A percentile compares a stretch with the other conserved stretches of the same genome.
Evolutionary conservation across 441 rosid genomes (phyloP).

Genomic region (Gossypium laxum): DNA sequence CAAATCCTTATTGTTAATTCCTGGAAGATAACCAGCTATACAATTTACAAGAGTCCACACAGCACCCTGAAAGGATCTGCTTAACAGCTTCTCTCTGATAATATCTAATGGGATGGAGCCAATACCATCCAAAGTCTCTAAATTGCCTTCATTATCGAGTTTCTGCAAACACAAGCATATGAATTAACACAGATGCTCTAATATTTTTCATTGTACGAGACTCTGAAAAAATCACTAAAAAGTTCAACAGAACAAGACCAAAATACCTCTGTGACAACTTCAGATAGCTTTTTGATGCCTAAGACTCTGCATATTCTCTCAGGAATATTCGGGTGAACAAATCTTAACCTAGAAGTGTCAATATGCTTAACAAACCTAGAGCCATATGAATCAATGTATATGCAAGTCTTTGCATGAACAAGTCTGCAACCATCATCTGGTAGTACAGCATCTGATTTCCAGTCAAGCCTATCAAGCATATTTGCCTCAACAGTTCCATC

Average conservation of each 20-base stretch:
- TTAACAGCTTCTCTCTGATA: slow-evolving; percentile 9
- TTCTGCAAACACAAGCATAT: slow-evolving; percentile 41
- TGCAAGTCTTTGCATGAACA: slow-evolving; percentile 71
- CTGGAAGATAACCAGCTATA: slow-evolving; percentile 26
- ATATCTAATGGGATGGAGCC: slow-evolving; percentile 49
- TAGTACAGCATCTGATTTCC: slow-evolving; percentile 59
- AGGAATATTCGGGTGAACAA: slow-evolving; percentile 74
- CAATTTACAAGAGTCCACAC: slow-evolving; percentile 52
- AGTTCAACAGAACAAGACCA: not conserved
- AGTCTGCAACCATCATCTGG: slow-evolving; percentile 98
- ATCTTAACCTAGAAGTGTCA: slow-evolving; percentile 67
- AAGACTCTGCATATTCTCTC: slow-evolving; percentile 58
- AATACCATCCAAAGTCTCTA: slow-evolving; percentile 48
- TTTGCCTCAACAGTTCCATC: slow-evolving; percentile 36
- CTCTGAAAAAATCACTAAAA: not conserved
- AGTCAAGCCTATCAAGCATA: slow-evolving; percentile 18
- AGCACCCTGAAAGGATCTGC: slow-evolving; percentile 66
- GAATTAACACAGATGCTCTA: not conserved
- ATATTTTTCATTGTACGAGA: not conserved
- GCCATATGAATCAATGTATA: slow-evolving; percentile 72
- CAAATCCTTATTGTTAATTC: slow-evolving; percentile 29
- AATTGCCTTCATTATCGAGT: slow-evolving; percentile 45
- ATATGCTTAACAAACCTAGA: slow-evolving; percentile 62
- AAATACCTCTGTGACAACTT: slow-evolving; percentile 75
- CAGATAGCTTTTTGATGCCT: slow-evolving; percentile 83